Evolutionary conservation across 2,329 filamentous ascomycete species (phyloP), one percentile per base, ranked within the genome.

Genomic region (Pseudogymnoascus sp.): DNA sequence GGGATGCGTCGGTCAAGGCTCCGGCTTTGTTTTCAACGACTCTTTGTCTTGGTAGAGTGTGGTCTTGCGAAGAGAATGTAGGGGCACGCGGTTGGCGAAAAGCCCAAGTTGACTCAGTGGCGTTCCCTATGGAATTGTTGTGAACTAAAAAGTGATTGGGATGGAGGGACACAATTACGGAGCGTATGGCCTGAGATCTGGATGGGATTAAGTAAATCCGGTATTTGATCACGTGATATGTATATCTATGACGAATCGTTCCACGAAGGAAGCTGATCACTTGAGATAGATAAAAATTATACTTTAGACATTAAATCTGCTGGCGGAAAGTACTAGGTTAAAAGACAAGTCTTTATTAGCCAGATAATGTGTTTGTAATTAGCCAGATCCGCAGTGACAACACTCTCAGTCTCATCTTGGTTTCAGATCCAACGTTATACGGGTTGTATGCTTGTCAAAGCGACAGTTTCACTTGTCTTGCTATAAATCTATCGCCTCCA

Each of bases 1-100:
- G 29, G 49, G n/a, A 55, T 55, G 49, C 49, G 49, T 55, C 49
- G 49, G 49, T 55, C 49, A 21, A 55, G 49, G 49, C 49, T 55
- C 49, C 10, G 29, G 49, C 49, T 55, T 55, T 33, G 49, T 55
- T 55, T 33, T 19, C 31, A 29, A 55, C 49, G 29, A 33, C 29
- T 55, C 29, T 33, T 55, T 55, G 29, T 55, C 26, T 19, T 55
- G 5, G 11, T 55, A 19, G 12, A 55, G 19, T 16, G 49, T 11
- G 5, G 16, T 33, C 29, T 55, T 55, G 45, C 29, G 45, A 11
- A 31, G 23, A 19, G 26, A 26, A 33, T n/a, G 11, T 33, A 55
- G 29, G n/a, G 8, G 45, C 29, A 11, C 10, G 45, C 45, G 29
- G 45, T 31, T 55, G 26, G n/a, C 45, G 26, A 55, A 55, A 19